Percentiles rank a stretch among this genome's conserved stretches.
These are phyloP conservation scores for Botrytis hyacinthi DNA, from an alignment of 2,329 filamentous ascomycete genomes.

Conservation along the genomic window DNA sequence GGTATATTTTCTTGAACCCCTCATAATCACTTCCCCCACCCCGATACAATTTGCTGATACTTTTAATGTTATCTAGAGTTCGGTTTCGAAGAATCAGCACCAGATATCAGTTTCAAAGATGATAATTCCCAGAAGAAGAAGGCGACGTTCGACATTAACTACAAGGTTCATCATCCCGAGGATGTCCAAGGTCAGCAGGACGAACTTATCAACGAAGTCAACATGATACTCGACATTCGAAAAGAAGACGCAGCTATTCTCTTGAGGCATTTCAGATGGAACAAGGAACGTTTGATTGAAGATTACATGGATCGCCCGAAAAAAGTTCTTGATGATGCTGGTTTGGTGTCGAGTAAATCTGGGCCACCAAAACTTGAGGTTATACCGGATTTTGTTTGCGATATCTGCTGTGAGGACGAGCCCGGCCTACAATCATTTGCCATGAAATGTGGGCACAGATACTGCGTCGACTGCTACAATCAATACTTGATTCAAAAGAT, in stretches of 20 bases:
- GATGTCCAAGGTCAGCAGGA: conserved; percentile 87
- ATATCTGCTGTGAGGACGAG: conserved; percentile 94
- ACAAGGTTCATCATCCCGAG: conserved; percentile 72
- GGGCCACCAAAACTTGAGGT: conserved; percentile 66
- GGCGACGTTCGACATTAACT: conserved; percentile 80
- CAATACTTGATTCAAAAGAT: conserved; percentile 94
- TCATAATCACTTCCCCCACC: conserved; percentile 11
- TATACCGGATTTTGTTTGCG: conserved; percentile 78
- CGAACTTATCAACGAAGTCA: conserved; percentile 83
- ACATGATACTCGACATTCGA: conserved; percentile 83
- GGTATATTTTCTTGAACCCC: neutral
- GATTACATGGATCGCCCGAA: conserved; percentile 90
- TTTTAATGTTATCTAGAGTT: conserved; percentile 34
- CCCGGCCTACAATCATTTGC: conserved; percentile 78
- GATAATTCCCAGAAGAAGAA: conserved; percentile 70
- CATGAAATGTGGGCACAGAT: conserved; percentile 92
- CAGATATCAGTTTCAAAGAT: conserved; percentile 50
- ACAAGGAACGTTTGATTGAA: conserved; percentile 91
- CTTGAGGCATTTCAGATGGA: conserved; percentile 87
- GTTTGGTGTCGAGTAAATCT: conserved; percentile 65
- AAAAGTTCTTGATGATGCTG: conserved; percentile 78
- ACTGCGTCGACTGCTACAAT: conserved; percentile 87
- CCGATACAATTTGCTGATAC: conserved; percentile 19
- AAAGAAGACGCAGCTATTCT: conserved; percentile 90
- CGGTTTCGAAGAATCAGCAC: conserved; percentile 50